Evolutionary conservation across 2,329 filamentous ascomycete species (phyloP).

Genomic region (Colletotrichum musae): DNA sequence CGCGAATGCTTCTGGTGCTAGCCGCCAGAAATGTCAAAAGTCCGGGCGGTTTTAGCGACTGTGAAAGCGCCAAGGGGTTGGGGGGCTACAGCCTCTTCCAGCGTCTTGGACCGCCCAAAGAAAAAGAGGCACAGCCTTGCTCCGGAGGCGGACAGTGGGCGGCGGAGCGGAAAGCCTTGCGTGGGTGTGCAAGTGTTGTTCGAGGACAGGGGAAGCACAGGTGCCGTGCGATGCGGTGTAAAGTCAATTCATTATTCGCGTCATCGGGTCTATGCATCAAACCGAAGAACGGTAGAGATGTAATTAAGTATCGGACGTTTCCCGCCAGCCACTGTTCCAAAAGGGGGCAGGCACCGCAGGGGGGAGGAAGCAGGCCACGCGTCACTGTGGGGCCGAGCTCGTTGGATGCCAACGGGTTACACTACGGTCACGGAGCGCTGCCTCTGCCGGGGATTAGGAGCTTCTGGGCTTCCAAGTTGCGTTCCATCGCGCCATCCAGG

Average conservation of each 20-base stretch:
- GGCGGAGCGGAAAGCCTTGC: constrained; percentile 29
- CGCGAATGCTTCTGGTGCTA: constrained; percentile 25
- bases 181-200: background rate
- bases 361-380: constrained; percentile 33
- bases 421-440: background rate
- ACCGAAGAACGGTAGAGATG: background rate
- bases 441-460: constrained; percentile 5
- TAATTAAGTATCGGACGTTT: constrained; percentile 6
- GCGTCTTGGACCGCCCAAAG: background rate
- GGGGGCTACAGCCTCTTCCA: background rate
- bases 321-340: constrained; percentile 12
- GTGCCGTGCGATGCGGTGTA: constrained; percentile 3
- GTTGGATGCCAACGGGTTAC: constrained; percentile 15
- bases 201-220: no score
- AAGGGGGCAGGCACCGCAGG: constrained; percentile 19
- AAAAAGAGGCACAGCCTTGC: constrained; percentile 19
- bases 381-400: constrained; percentile 26
- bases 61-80: constrained; percentile 5
- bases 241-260: constrained; percentile 7
- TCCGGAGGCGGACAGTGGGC: constrained; percentile 20
- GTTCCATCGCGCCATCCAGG: constrained; percentile 1
- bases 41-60: background rate
- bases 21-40: constrained; percentile 24
- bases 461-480: constrained; percentile 15
- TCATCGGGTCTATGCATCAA: constrained; percentile 9